phyloP scores from a whole-genome alignment of 139 green algal species.

The Micractinium sp. region DNA sequence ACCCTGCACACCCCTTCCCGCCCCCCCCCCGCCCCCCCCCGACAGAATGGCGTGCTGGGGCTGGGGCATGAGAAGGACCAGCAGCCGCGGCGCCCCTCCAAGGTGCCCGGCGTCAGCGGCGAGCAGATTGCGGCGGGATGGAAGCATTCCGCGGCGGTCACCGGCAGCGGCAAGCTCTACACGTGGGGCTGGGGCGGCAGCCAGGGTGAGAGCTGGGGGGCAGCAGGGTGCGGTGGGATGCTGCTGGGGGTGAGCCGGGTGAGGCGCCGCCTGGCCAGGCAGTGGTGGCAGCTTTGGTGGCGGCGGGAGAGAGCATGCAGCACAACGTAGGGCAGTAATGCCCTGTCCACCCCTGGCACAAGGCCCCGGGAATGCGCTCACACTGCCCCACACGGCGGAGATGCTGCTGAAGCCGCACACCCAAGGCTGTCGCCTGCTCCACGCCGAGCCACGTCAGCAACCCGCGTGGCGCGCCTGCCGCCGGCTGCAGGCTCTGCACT shows the following conservation, averaged over 20 bases:
- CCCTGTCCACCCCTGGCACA: no score
- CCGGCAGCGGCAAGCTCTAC: constrained; percentile 27
- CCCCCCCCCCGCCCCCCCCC: no score
- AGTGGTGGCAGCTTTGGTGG: background rate
- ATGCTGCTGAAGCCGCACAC: no score
- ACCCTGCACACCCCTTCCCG: background rate
- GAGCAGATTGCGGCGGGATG: constrained; percentile 29
- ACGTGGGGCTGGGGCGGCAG: constrained; percentile 62
- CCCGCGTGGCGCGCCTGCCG: no score
- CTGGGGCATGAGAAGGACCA: constrained; percentile 29
- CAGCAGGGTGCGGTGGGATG: background rate
- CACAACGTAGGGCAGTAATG: no score
- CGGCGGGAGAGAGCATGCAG: background rate
- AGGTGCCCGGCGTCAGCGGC: background rate
- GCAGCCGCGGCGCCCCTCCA: background rate
- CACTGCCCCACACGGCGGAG: no score
- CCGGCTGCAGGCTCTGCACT: background rate
- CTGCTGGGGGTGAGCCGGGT: background rate
- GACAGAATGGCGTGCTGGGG: constrained; percentile 43
- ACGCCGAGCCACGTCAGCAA: no score
- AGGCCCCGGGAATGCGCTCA: no score
- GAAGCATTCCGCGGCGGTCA: constrained; percentile 47
- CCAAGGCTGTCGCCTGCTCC: no score
- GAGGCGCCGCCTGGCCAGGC: background rate
- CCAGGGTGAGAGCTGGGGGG: background rate